Evolutionary conservation across 169 alveolate genomes (phyloP), one percentile per base, ranked within the genome.

Genomic region (Cryptosporidium ryanae): DNA sequence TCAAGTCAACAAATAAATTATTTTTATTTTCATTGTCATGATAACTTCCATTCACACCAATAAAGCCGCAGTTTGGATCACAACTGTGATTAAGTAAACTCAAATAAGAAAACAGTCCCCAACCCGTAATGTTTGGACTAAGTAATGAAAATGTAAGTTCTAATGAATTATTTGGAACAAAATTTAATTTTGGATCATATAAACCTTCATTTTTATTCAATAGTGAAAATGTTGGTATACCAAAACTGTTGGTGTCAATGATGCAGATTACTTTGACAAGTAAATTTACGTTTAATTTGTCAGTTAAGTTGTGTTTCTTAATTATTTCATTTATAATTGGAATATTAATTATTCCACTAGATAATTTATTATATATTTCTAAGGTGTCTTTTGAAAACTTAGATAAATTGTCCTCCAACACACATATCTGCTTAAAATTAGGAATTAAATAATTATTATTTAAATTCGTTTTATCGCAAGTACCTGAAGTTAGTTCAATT

Each of bases 11-110:
- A 13, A 2, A 57, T 21, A 21, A 70, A 15, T 50, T 17, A 50
- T 50, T 50, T 3, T 6, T 34, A 34, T 34, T 34, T 3, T 34
- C 8, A 38, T 38, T 38, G 8, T 38, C 46, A 38, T 38, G 0
- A 4, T 6, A 38, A 54, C 64, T 54, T 6, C 13, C 13, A 54
- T 55, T 55, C 1, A 25, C 64, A n/a, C 87, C 87, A 18, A 76
- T 55, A 31, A 59, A 76, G 38, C 52, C 68, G 17, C 87, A 76
- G 17, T 76, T 76, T 27, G 87, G 87, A 29, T 76, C 87, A 27
- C 87, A 76, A 49, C 87, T 76, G 63, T 76, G 87, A 44, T 76
- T 76, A 10, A 76, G 17, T n/a, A 76, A 65, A 46, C 87, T 76
- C 4, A 71, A 55, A 31, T 34, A 61, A 38, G 87, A 43, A 25